Evolutionary conservation across 768 basidiomycete species (phyloP), one percentile per base, ranked within the genome.

Genomic region (Tulasnella sp.): DNA sequence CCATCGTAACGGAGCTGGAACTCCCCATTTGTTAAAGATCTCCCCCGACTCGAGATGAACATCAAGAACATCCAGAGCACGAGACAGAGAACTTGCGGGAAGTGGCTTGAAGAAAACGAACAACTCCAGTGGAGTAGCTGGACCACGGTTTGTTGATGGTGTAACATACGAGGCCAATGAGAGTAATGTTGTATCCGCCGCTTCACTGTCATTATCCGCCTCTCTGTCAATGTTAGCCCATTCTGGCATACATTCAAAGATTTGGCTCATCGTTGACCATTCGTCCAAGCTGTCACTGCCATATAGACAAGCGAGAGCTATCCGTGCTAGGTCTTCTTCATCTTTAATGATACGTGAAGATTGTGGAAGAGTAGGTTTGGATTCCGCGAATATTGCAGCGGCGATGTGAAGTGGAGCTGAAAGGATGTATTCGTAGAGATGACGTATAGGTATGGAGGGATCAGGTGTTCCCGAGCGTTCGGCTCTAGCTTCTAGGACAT

Each of bases 161-260:
- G 75, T 69, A 8, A 93, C 78, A 57, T 84, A 90, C 4, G 76
- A 69, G 5, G 83, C 84, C 22, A 96, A 76, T 5, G 88, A 88
- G 15, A 74, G 63, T 29, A 93, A 70, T 0, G 88, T 92, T 5
- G 82, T 82, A 46, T 90, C 80, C n/a, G 78, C 80, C 45, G 78
- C 78, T 54, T 88, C 88, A 43, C 72, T 76, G 53, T 84, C 74
- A 35, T 73, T 72, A 41, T 80, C 76, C 5, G 24, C 46, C 46
- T 72, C 74, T n/a, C 71, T 72, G 35, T 63, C 63, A 3, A 69
- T 56, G 6, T 65, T 55, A 37, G 79, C 69, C 88, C 92, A 95
- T 3, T 82, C 93, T 0, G 93, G 93, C 28, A 98, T 72, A 62
- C 92, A 99, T 62, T 99, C 93, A 63, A 99, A 96, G 45, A 99